Conservation (phyloP, 345 rosid species). For the Rhizophora mangle region DNA sequence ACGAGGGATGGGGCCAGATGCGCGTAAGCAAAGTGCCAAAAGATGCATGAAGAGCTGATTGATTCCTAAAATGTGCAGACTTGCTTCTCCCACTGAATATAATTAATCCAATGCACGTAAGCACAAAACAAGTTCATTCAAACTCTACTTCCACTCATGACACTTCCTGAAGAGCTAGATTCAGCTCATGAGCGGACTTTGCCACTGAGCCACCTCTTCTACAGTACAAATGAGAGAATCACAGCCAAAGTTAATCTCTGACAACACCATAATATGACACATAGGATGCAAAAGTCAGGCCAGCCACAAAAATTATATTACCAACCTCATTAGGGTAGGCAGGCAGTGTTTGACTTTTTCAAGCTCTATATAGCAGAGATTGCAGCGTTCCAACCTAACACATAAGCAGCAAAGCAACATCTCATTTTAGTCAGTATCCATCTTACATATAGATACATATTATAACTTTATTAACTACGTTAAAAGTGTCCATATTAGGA, state of each 20-base stretch:
- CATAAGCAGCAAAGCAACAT: constrained; percentile 10
- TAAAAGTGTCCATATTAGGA: no score
- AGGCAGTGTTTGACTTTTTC: constrained; percentile 74
- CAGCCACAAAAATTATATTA: constrained; percentile 4
- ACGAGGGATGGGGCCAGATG: constrained; percentile 11
- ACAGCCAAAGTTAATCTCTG: neutral
- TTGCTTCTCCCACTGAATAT: constrained; percentile 10
- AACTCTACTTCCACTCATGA: constrained; percentile 36
- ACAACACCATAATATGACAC: no score
- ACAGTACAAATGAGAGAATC: neutral
- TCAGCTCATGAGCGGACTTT: constrained; percentile 80
- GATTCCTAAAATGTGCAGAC: constrained; percentile 14
- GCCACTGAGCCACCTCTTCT: constrained; percentile 95
- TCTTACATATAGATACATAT: no score
- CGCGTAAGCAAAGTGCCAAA: constrained; percentile 1
- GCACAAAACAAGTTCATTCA: constrained; percentile 11
- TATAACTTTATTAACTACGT: no score
- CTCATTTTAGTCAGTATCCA: neutral
- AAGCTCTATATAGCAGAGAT: constrained; percentile 78
- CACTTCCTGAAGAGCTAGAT: constrained; percentile 71
- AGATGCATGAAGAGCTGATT: neutral
- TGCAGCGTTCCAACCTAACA: constrained; percentile 76
- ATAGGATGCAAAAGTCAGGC: constrained; percentile 2
- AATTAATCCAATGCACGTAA: constrained; percentile 8
- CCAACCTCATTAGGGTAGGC: constrained; percentile 45